Evolutionary conservation across 2,329 filamentous ascomycete genomes (phyloP), one percentile per base, ranked within the genome.

Genomic region (Harringtonia aguacate): DNA sequence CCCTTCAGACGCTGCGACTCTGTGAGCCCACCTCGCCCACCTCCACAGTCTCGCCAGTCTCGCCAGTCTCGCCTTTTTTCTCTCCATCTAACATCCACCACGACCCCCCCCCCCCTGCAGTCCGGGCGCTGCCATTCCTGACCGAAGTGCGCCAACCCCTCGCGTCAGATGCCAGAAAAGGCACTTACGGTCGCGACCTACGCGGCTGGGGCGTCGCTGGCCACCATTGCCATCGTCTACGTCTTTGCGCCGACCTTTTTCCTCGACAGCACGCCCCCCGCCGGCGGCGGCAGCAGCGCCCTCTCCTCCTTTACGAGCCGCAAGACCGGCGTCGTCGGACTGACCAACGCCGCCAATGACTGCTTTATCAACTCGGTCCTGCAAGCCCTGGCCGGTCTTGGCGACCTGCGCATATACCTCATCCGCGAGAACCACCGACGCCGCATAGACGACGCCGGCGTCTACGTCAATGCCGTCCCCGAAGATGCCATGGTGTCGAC

Each of bases 231-330:
- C 28, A 77, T 97, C 46, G 86, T 97, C 61, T 98, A 97, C 65
- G 90, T 97, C 55, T 97, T 98, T 65, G 88, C 84, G 9, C 92
- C 92, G n/a, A 97, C 89, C 42, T 97, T 90, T 64, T 86, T 94
- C 56, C 82, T 97, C 61, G 90, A 98, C 65, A 80, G 82, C 58
- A 84, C 92, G 45, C 75, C 81, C 48, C 76, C 74, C 36, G 66
- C 74, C 36, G 66, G 66, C 10, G 58, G 54, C 28, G 51, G 52
- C 46, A 48, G 52, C 46, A 49, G 49, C n/a, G 42, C 52, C 13
- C 49, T 52, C 13, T 44, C 49, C 33, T 48, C 56, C 15, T 52
- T 61, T 17, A 54, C 54, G 9, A 47, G 46, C 35, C 80, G 85
- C 54, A 92, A 88, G 64, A 90, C 86, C 58, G 85, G 86, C 47